Conservation (phyloP, 495 filamentous ascomycete species). For the Aspergillus kassunensis region DNA sequence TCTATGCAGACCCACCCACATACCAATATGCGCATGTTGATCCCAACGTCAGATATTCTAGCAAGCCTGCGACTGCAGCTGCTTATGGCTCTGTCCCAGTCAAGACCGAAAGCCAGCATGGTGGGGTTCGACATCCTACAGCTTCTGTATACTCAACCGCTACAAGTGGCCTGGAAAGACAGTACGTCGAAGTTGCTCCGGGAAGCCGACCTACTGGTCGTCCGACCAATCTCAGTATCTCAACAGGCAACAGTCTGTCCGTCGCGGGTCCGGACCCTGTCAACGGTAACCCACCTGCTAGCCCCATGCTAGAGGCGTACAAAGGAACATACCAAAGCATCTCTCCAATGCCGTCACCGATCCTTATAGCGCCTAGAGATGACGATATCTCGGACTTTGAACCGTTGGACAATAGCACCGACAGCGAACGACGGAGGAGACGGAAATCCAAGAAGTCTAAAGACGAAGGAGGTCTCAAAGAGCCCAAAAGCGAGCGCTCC, state of each 20-base stretch:
- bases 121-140: constrained; percentile 13
- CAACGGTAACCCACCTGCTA: constrained; percentile 61
- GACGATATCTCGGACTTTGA: constrained; percentile 52
- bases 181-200: constrained; percentile 43
- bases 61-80: constrained; percentile 19
- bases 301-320: constrained; percentile 88
- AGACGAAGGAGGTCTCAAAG: constrained; percentile 23
- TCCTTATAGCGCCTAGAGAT: constrained; percentile 40
- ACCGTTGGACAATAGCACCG: constrained; percentile 35
- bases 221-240: constrained; percentile 36
- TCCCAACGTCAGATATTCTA: constrained; percentile 38
- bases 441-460: constrained; percentile 28
- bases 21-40: constrained; percentile 45
- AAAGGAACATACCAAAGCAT: constrained; percentile 92
- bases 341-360: constrained; percentile 87
- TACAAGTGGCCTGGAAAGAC: constrained; percentile 17
- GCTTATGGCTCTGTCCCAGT: constrained; percentile 17
- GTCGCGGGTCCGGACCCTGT: constrained; percentile 26
- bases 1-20: constrained; percentile 32
- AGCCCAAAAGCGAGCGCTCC: constrained; percentile 27
- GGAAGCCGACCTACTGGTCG: constrained; percentile 28
- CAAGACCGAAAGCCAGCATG: constrained; percentile 21
- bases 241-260: constrained; percentile 36
- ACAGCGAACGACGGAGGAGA: constrained; percentile 31
- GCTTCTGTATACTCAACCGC: constrained; percentile 18